Base-by-base conservation (phyloP, 768 basidiomycete genomes). In the Sutorius australiensis region DNA sequence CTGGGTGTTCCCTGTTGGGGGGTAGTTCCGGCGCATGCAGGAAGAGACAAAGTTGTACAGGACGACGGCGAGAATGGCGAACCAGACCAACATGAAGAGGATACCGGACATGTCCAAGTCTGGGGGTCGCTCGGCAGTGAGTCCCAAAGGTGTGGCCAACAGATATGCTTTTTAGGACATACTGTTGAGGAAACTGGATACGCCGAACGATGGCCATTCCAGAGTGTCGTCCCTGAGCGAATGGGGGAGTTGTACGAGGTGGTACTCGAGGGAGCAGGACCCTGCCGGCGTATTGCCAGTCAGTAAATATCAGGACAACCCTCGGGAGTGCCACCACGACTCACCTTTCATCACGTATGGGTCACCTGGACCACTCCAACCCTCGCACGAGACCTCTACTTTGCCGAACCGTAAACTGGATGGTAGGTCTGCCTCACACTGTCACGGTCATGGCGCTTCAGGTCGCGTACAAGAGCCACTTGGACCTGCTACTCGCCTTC, bases 341-440 rank as follows among this genome's bases (percentile, higher is more conserved):
- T 72, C 32, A 87, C 94, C 93, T 76, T 92, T 90, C 56, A 95
- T 69, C 13, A 98, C 89, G 67, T 85, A 82, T 2, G 82, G 77
- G 71, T 98, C 95, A 0, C 90, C 92, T 5, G 91, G 81, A 31
- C 77, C 73, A 36, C 79, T 82, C 87, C 89, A 98, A 21, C 95
- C 95, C 74, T 98, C 95, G 61, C 95, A 98, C 16, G 83, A 86
- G 1, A 98, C 83, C 59, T 89, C 83, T 0, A 95, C 86, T 57
- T 82, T 80, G 14, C 95, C 95, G 50, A 98, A 87, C 16, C 93
- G 80, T 49, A 95, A 67, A 9, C 83, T 74, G 45, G 85, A 83
- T 9, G 94, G 95, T 6, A 98, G 75, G 65, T 98, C 94, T 33
- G 92, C 87, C 68, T 92, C 87, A 64, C 94, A 97, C 87, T 93